Evolutionary conservation across 441 rosid species (phyloP).

Genomic region (Manihot esculenta): DNA sequence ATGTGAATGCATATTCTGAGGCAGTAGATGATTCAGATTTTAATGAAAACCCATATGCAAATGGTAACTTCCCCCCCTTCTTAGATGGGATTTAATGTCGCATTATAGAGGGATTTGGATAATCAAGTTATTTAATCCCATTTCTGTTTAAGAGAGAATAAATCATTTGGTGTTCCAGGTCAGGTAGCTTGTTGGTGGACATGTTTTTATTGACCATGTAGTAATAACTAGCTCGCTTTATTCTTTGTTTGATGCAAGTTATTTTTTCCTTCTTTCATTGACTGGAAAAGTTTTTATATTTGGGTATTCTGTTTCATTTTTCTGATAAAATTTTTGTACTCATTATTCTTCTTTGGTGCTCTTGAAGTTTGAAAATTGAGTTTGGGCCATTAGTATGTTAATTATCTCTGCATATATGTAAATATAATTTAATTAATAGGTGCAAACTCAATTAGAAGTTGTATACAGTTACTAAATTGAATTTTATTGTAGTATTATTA

Average conservation of each 20-base stretch:
- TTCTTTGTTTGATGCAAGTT: slow-evolving; percentile 7
- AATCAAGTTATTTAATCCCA: not conserved
- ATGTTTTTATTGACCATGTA: not conserved
- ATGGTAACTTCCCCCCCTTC: slow-evolving; percentile 41
- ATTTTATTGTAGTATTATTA: not conserved
- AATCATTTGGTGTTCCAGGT: not conserved
- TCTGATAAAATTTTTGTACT: not conserved
- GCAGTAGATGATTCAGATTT: slow-evolving; percentile 68
- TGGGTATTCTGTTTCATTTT: not conserved
- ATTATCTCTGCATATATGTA: not conserved
- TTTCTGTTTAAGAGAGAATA: not conserved
- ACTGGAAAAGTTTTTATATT: not conserved
- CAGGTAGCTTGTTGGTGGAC: not conserved
- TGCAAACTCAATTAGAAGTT: not conserved
- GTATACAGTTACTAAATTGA: not conserved
- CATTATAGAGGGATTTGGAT: slow-evolving; percentile 1
- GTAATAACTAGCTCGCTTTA: not conserved
- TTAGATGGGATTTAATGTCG: not conserved
- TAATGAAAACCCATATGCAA: slow-evolving; percentile 81
- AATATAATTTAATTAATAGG: not conserved
- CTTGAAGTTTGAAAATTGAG: not conserved
- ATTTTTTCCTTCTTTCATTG: not conserved
- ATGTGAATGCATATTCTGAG: slow-evolving; percentile 64
- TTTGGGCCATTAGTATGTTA: too few relatives aligned
- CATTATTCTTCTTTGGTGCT: not conserved